Base-by-base conservation (phyloP, 176 grass and related monocot species). In the Eragrostis nindensis region DNA sequence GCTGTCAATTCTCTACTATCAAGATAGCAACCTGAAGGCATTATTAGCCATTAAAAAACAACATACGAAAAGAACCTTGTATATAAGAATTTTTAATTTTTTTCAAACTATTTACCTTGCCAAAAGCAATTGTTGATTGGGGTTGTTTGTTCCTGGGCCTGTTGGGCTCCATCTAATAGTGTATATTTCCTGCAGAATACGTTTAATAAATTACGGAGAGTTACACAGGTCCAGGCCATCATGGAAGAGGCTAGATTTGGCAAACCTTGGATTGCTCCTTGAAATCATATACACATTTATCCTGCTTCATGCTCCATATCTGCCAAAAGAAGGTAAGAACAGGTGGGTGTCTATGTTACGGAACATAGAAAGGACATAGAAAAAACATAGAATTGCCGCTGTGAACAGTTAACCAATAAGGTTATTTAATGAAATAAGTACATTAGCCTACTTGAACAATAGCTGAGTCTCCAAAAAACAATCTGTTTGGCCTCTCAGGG, bases 121-220 rank as follows among this genome's bases (percentile, higher is more conserved):
- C 84, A 98, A 85, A 81, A 98, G 76, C n/a, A n/a, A n/a, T 73
- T 98, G 95, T 36, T 91, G 89, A 81, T 92, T 92, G 40, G 95
- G 92, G 77, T 92, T 94, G 41, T 68, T 92, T 52, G 95, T 92
- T 65, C 95, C 95, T 70, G 62, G 61, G 10, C 95, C 95, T 52
- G 95, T 95, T 38, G 95, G 95, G 78, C 92, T 95, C 95, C 95
- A 98, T 89, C 90, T 90, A 89, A 98, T 98, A 52, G 95, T 98
- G 56, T 98, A 98, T 86, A 98, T 94, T 84, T 98, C 95, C 94
- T 97, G 85, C 5, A 90, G 73, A 84, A 79, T 41, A 70, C 47
- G 87, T 45, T 82, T 73, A 7, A 74, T 52, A 84, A 15, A 55
- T 76, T 59, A n/a, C n/a, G n/a, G n/a, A n/a, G n/a, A 63, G 27